Conservation (phyloP, 495 filamentous ascomycete species). For the Physcia stellaris region DNA sequence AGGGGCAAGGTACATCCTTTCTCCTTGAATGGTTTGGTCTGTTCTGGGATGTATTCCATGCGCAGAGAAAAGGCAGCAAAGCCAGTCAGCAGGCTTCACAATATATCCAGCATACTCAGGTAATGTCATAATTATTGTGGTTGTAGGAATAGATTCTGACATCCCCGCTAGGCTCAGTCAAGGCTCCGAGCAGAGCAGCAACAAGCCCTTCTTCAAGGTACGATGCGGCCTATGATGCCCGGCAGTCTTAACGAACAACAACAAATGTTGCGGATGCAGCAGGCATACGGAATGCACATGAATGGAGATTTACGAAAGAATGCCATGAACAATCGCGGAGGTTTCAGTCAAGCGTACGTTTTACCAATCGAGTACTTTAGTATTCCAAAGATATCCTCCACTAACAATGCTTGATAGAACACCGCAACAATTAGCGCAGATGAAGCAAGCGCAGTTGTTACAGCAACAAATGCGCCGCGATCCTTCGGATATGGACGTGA, state of each 20-base stretch:
- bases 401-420: constrained; percentile 16
- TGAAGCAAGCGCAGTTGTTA: constrained; percentile 49
- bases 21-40: constrained; percentile 89
- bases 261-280: constrained; percentile 44
- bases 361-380: not conserved
- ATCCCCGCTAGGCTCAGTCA: constrained; percentile 53
- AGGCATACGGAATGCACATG: constrained; percentile 33
- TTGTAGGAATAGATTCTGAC: too few species aligned
- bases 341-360: constrained; percentile 38
- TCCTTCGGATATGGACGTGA: constrained; percentile 77
- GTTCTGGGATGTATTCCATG: constrained; percentile 90
- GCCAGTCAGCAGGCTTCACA: constrained; percentile 41
- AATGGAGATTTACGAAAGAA: constrained; percentile 49
- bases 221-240: constrained; percentile 39
- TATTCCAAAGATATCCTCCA: not conserved
- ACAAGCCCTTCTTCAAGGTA: constrained; percentile 54
- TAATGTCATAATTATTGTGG: too few species aligned
- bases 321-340: constrained; percentile 66
- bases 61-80: constrained; percentile 44
- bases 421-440: constrained; percentile 42
- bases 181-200: constrained; percentile 52
- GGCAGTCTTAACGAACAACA: constrained; percentile 27
- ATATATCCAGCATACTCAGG: constrained; percentile 72
- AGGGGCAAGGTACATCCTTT: constrained; percentile 58
- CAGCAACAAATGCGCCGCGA: constrained; percentile 69